Conservation (phyloP, 495 filamentous ascomycete species). For the Neurospora intermedia region DNA sequence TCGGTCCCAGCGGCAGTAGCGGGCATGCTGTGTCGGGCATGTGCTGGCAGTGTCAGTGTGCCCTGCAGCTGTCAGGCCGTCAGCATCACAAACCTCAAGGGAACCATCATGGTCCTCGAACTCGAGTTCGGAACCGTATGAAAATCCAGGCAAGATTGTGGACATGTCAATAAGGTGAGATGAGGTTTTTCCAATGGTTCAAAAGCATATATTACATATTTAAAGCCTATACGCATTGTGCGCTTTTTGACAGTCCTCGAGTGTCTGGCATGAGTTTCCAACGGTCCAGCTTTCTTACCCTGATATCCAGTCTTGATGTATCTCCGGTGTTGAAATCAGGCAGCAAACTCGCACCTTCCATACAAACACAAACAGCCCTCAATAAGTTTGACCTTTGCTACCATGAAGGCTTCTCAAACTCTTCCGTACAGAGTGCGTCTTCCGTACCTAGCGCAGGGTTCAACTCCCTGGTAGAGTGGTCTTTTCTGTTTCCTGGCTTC, state of each 20-base stretch:
- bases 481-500: neutral
- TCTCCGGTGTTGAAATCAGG: no score
- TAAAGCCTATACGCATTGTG: neutral
- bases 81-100: neutral
- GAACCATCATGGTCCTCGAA: neutral
- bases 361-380: neutral
- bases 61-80: neutral
- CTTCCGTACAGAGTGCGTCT: neutral
- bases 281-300: neutral
- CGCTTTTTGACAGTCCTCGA: neutral
- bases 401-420: neutral
- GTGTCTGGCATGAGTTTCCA: neutral
- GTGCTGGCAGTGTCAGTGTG: neutral
- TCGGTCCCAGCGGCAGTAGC: neutral
- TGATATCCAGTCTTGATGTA: neutral
- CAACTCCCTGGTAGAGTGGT: neutral
- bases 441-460: neutral
- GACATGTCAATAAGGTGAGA: neutral
- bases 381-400: neutral
- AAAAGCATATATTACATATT: rapidly evolving
- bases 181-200: no score
- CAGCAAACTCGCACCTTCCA: neutral
- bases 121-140: rapidly evolving
- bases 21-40: neutral
- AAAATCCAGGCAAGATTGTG: neutral